Base-by-base conservation (phyloP, 208 protist species). In the Wallacemonas collosoma region DNA sequence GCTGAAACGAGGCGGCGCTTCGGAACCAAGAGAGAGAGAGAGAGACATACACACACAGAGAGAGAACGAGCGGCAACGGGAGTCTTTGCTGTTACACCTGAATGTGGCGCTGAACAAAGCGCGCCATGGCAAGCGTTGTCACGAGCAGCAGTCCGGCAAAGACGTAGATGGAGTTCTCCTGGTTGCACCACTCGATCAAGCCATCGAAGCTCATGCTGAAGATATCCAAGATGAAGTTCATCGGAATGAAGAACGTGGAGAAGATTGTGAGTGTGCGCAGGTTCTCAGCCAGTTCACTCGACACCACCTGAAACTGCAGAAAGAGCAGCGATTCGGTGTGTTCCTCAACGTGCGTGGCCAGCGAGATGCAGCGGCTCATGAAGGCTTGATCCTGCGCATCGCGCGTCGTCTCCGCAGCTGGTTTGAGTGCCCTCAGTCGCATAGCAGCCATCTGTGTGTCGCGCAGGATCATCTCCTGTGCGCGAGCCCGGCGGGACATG, bases 241-340 rank as follows among this genome's bases (percentile, higher is more conserved):
- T 65, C 3, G 88, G 79, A 8, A 88, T 87, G 60, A 91, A 91
- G 8, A 88, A 62, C 5, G 81, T 90, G 15, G 77, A 86, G 58
- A 94, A 93, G 39, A 91, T 71, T 9, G 88, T 88, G 5, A 91
- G 77, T 2, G 82, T 83, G 40, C 83, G 79, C 60, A 91, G 66
- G 54, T 90, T 77, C n/a, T 68, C 67, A 69, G 88, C 80, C 48
- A 87, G 77, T 47, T 82, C 69, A 56, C 87, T 85, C 71, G 83
- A 82, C 35, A 86, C 83, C 0, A 82, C 75, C 11, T 72, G 84
- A 50, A 93, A 84, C 71, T 91, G 83, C 4, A 91, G 79, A 36
- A 81, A 75, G 17, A 89, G 61, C 11, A 91, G 72, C 26, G 83
- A 88, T 60, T 72, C 75, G 1, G 88, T 82, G 54, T 90, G 86